These are phyloP conservation scores for Didymosphaeria variabile DNA, from an alignment of 2,329 filamentous ascomycete species.

Conservation along the genomic window DNA sequence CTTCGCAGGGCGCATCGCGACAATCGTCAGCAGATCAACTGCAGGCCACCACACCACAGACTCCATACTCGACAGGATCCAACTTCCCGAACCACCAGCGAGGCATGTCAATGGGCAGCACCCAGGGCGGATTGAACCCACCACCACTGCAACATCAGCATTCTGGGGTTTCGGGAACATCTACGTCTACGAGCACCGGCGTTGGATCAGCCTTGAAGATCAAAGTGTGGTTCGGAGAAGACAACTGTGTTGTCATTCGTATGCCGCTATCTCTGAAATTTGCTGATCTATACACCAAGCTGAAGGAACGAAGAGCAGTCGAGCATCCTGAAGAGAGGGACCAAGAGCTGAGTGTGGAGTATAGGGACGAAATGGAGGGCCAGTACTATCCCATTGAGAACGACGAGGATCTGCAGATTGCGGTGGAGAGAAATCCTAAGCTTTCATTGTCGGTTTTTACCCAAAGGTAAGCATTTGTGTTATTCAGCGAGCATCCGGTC, in stretches of 20 bases:
- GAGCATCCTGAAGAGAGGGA: slow-evolving; percentile 58
- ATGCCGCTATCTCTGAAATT: slow-evolving; percentile 84
- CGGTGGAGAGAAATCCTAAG: slow-evolving; percentile 86
- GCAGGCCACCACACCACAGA: slow-evolving; percentile 47
- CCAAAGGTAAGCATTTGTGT: slow-evolving; percentile 24
- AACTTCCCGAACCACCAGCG: slow-evolving; percentile 54
- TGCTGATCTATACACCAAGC: slow-evolving; percentile 80
- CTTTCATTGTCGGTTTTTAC: slow-evolving; percentile 68
- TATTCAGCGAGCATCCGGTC: slow-evolving; percentile 6
- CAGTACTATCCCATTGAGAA: slow-evolving; percentile 78
- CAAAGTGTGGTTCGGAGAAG: slow-evolving; percentile 87
- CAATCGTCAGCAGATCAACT: slow-evolving; percentile 52
- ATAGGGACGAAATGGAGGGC: slow-evolving; percentile 83
- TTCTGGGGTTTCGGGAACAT: slow-evolving; percentile 45
- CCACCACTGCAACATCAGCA: slow-evolving; percentile 51
- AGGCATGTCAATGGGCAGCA: slow-evolving; percentile 46
- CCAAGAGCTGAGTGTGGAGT: slow-evolving; percentile 80
- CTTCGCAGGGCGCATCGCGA: slow-evolving; percentile 47
- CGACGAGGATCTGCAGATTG: slow-evolving; percentile 82
- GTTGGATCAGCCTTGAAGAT: slow-evolving; percentile 72
- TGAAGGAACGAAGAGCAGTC: slow-evolving; percentile 84
- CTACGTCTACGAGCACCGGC: slow-evolving; percentile 33
- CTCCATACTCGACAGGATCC: slow-evolving; percentile 46
- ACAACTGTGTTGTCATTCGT: slow-evolving; percentile 90
- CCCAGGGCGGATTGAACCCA: slow-evolving; percentile 43